Percentiles rank a stretch among this genome's conserved stretches.
Conservation (phyloP, 805 yeast species). For the Torulaspora franciscae region DNA sequence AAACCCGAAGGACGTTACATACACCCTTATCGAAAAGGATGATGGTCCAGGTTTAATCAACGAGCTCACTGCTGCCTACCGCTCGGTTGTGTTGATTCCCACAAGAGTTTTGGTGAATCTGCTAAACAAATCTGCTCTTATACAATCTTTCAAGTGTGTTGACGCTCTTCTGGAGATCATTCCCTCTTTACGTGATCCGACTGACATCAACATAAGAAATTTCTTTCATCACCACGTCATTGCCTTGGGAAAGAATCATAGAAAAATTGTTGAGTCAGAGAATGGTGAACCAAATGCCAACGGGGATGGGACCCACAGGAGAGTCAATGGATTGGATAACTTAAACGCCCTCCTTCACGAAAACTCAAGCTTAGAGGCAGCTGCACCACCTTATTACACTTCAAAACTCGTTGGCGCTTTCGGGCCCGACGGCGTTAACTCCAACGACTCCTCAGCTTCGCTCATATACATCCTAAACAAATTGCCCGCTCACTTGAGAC, state of each 20-base stretch:
- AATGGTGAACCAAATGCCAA: background rate
- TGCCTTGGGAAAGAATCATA: conserved; percentile 62
- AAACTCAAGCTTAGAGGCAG: conserved; percentile 34
- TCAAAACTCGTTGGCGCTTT: conserved; percentile 48
- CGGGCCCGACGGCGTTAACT: conserved; percentile 59
- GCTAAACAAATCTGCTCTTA: conserved; percentile 58
- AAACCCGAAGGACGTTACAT: conserved; percentile 10
- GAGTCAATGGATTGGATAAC: background rate
- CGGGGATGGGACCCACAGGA: conserved; percentile 1
- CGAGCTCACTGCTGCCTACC: conserved; percentile 39
- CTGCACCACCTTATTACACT: conserved; percentile 50
- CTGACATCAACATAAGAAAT: conserved; percentile 77
- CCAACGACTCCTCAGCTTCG: conserved; percentile 55
- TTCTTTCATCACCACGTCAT: conserved; percentile 82
- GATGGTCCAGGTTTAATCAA: conserved; percentile 42
- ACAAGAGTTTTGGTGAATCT: conserved; percentile 53
- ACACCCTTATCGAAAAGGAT: conserved; percentile 38
- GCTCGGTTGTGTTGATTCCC: conserved; percentile 48
- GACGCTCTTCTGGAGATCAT: conserved; percentile 49
- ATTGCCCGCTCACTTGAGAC: conserved; percentile 50
- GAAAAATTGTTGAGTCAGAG: conserved; percentile 20
- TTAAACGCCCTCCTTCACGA: conserved; percentile 10
- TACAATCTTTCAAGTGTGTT: conserved; percentile 53
- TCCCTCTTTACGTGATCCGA: conserved; percentile 52
- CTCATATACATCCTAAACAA: conserved; percentile 53